phyloP scores from a whole-genome alignment of 73 alveolate species.

The Paraurostyla sp. region DNA sequence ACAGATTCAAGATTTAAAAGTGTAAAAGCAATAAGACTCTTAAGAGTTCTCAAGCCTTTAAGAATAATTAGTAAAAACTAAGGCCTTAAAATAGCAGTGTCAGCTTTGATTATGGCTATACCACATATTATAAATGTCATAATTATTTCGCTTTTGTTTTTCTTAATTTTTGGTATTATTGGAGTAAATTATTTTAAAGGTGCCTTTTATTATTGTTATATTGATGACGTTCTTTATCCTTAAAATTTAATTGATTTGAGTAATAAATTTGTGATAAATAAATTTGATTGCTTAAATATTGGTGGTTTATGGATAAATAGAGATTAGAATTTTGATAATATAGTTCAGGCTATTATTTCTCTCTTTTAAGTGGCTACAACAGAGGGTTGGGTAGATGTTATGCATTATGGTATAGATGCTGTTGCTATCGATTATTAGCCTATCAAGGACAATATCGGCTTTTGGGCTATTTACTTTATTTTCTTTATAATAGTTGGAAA shows the following conservation, averaged over 20 bases:
- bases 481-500: constrained; percentile 75
- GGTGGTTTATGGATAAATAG: constrained; percentile 77
- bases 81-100: constrained; percentile 69
- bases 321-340: constrained; percentile 69
- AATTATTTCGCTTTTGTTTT: constrained; percentile 18
- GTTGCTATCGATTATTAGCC: constrained; percentile 70
- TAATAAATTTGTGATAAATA: not conserved
- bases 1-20: constrained; percentile 25
- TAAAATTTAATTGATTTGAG: not conserved
- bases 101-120: constrained; percentile 50
- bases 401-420: constrained; percentile 68
- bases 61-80: constrained; percentile 77
- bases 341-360: constrained; percentile 62
- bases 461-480: constrained; percentile 68
- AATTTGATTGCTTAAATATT: constrained; percentile 68
- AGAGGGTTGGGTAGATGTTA: constrained; percentile 79
- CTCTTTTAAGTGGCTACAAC: constrained; percentile 67
- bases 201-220: constrained; percentile 40
- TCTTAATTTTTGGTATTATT: constrained; percentile 20
- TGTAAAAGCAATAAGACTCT: constrained; percentile 25
- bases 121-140: constrained; percentile 48
- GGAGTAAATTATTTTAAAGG: constrained; percentile 68
- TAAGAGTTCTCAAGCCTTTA: constrained; percentile 78
- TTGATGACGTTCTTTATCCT: not conserved
- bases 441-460: constrained; percentile 20